A percentile compares a stretch with the other conserved stretches of the same genome.
These are phyloP conservation scores for Termitomyces sp. DNA, from an alignment of 768 basidiomycete species.

Conservation along the genomic window DNA sequence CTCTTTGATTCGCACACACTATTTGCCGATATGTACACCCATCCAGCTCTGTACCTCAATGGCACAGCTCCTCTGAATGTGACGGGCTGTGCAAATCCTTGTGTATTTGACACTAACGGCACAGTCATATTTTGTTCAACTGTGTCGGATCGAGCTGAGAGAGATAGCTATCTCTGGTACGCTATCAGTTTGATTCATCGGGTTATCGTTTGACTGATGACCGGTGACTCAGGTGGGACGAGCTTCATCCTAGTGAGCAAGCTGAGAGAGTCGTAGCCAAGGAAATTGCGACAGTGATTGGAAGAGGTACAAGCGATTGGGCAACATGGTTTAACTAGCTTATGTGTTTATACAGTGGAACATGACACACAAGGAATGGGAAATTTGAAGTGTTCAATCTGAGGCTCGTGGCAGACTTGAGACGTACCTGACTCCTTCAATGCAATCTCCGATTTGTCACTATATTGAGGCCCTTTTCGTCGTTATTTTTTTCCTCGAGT, in stretches of 20 bases:
- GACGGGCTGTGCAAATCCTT: slow-evolving; percentile 46
- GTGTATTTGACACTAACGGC: slow-evolving; percentile 31
- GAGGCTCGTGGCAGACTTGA: too few relatives aligned
- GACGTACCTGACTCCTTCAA: too few relatives aligned
- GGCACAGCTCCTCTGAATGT: slow-evolving; percentile 61
- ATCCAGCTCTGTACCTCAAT: slow-evolving; percentile 53
- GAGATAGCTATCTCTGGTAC: slow-evolving; percentile 50
- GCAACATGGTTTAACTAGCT: slow-evolving; percentile 35
- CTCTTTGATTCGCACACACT: slow-evolving; percentile 59
- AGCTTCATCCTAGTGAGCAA: slow-evolving; percentile 29
- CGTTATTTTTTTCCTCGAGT: too few relatives aligned
- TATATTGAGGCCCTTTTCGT: too few relatives aligned
- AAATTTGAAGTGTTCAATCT: too few relatives aligned
- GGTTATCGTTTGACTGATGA: background rate
- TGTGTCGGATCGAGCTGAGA: slow-evolving; percentile 21
- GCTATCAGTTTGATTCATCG: slow-evolving; percentile 2
- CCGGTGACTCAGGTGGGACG: slow-evolving; percentile 30
- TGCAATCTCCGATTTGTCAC: too few relatives aligned
- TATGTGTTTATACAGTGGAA: background rate
- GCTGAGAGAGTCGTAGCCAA: slow-evolving; percentile 40
- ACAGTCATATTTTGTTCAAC: slow-evolving; percentile 7
- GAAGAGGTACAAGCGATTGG: slow-evolving; percentile 33
- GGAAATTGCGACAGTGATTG: slow-evolving; percentile 36
- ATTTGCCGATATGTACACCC: slow-evolving; percentile 53
- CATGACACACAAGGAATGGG: too few relatives aligned